Base-by-base conservation (phyloP, 345 rosid species). In the Dimocarpus longan region DNA sequence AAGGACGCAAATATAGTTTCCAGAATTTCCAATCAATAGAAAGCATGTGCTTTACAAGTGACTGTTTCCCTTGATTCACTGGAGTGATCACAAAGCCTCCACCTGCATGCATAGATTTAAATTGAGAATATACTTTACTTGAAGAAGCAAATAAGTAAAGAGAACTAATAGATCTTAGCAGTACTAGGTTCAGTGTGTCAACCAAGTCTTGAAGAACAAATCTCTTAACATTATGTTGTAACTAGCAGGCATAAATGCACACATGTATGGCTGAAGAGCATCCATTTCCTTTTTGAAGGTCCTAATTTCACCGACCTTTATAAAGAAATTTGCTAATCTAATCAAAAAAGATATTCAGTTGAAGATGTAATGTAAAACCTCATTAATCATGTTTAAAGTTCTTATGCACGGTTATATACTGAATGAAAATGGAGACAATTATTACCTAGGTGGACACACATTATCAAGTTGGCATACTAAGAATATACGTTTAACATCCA, bases 61-160 rank as follows among this genome's bases (percentile, higher is more conserved):
- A 90, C 59, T 92, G 88, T 70, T 85, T 88, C 68, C 93, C 98
- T 71, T 94, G 85, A 84, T 83, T 83, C 46, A 84, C 82, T 1
- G 98, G 99, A 80, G 93, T 85, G 76, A 94, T 85, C 22, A 94
- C 98, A 78, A 86, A 96, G 67, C 99, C 99, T 71, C 98, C 98
- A 87, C 99, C 99, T 96, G 84, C 77, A 84, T 70, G 67, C 73
- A 80, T 57, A 6, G 28, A 73, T 37, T 65, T 5, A 68, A 70
- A 67, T 8, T 37, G 32, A 65, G 21, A 54, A 46, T 64, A 40
- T 67, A 19, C n/a, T 67, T n/a, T 43, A 39, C 79, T 46, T 6
- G 26, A 18, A 50, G 32, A 64, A 18, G 54, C 10, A 0, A 6
- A 43, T 21, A 21, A 43, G 54, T 18, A 28, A 42, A 42, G 57